These are phyloP conservation scores for Syzygium malaccense DNA, from an alignment of 441 rosid genomes.

Conservation along the genomic window DNA sequence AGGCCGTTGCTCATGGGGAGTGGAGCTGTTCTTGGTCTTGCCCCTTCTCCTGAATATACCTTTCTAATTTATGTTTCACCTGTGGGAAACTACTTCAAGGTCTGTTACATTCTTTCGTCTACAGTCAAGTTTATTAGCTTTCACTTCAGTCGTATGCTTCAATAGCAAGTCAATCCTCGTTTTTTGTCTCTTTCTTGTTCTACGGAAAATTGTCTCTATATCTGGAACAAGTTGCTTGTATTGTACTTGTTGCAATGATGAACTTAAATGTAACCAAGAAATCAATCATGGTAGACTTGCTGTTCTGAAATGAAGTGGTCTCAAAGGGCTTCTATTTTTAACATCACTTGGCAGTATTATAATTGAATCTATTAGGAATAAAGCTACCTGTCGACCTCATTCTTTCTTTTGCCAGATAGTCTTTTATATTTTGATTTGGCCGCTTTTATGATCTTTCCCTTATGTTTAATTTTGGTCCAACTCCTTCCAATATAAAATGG, in stretches of 20 bases:
- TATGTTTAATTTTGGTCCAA: not conserved
- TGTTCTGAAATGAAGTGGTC: not conserved
- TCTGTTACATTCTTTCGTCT: slow-evolving; percentile 11
- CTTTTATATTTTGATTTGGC: not conserved
- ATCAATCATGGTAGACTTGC: not conserved
- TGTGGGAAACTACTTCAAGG: slow-evolving; percentile 75
- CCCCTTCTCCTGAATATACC: slow-evolving; percentile 73
- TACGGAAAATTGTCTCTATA: not conserved
- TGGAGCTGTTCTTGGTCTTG: slow-evolving; percentile 76
- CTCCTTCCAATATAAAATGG: not conserved
- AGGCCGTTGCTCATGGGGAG: slow-evolving; percentile 73
- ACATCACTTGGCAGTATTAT: not conserved
- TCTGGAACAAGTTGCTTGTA: not conserved
- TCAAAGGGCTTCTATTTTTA: not conserved
- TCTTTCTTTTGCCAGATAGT: not conserved
- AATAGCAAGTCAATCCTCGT: not conserved
- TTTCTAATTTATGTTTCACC: slow-evolving; percentile 68
- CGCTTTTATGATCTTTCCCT: not conserved
- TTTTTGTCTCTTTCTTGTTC: not conserved
- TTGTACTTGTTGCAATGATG: not conserved
- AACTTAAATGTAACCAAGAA: not conserved
- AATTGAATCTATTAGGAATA: not conserved
- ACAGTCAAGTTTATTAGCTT: not conserved
- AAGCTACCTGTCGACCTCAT: no score
- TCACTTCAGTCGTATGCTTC: not conserved